Conservation (phyloP, 179 eudicot genomes). For the Vitellaria paradoxa region DNA sequence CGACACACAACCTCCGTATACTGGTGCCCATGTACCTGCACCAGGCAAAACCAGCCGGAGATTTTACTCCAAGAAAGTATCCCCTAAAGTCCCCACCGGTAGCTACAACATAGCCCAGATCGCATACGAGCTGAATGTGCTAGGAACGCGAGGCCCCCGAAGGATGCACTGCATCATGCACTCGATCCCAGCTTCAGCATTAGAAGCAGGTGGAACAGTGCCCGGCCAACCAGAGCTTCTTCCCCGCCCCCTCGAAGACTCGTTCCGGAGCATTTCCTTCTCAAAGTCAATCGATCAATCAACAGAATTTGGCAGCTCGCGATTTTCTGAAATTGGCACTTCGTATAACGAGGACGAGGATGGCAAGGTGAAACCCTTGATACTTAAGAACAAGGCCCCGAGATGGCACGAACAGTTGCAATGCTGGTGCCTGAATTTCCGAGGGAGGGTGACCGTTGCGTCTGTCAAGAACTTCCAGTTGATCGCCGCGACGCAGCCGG, state of each 20-base stretch:
- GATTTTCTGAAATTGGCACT: constrained; percentile 64
- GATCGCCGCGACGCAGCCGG: constrained; percentile 54
- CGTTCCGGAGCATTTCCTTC: constrained; percentile 82
- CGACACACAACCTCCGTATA: constrained; percentile 80
- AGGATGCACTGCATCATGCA: constrained; percentile 85
- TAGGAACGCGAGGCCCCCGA: constrained; percentile 96
- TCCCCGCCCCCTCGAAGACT: constrained; percentile 72
- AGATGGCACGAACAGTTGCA: constrained; percentile 95
- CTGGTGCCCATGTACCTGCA: constrained; percentile 46
- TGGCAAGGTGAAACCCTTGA: constrained; percentile 44
- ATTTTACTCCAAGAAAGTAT: constrained; percentile 80
- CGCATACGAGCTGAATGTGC: constrained; percentile 83
- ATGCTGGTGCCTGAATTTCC: constrained; percentile 92
- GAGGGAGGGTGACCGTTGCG: constrained; percentile 91
- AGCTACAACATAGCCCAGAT: constrained; percentile 85
- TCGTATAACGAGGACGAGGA: constrained; percentile 40
- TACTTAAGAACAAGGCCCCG: constrained; percentile 81
- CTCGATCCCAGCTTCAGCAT: constrained; percentile 68
- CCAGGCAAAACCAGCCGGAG: constrained; percentile 73
- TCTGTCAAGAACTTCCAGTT: constrained; percentile 93
- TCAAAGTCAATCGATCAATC: constrained; percentile 72
- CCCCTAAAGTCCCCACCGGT: constrained; percentile 85
- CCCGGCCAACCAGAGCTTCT: constrained; percentile 82
- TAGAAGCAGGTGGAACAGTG: constrained; percentile 73
- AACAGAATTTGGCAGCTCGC: constrained; percentile 68